Conservation (phyloP, 2,329 filamentous ascomycete genomes). For the Microdochium paspali region DNA sequence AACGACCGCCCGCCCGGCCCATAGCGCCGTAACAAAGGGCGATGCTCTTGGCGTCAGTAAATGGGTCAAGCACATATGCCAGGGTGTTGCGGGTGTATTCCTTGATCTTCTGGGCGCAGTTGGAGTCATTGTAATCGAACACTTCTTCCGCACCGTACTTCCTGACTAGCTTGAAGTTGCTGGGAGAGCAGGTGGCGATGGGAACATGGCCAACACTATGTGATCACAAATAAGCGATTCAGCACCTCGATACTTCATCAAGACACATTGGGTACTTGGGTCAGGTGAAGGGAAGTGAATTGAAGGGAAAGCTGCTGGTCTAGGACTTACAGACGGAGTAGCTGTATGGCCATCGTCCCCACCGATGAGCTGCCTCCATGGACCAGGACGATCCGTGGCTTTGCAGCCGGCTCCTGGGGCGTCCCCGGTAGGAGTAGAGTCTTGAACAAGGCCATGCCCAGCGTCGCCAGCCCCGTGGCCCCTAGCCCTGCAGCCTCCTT, state of each 20-base stretch:
- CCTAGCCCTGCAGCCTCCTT: slow-evolving; percentile 19
- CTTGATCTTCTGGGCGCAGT: slow-evolving; percentile 23
- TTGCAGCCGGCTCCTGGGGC: slow-evolving; percentile 6
- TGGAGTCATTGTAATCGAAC: slow-evolving; percentile 32
- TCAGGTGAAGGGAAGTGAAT: background rate
- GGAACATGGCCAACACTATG: slow-evolving; percentile 24
- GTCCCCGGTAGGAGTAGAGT: slow-evolving; percentile 15
- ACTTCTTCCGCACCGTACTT: slow-evolving; percentile 29
- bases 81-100: slow-evolving; percentile 26
- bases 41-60: slow-evolving; percentile 23
- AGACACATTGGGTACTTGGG: background rate
- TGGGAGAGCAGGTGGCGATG: slow-evolving; percentile 33
- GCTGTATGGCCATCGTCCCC: slow-evolving; percentile 33
- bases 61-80: slow-evolving; percentile 30
- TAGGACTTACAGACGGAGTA: slow-evolving; percentile 21
- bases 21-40: slow-evolving; percentile 26
- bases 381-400: slow-evolving; percentile 23
- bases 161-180: slow-evolving; percentile 30
- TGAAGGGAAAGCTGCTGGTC: background rate
- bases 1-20: slow-evolving; percentile 26
- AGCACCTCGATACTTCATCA: too few species aligned
- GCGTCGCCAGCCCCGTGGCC: slow-evolving; percentile 15
- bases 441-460: slow-evolving; percentile 19
- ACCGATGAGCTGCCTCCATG: slow-evolving; percentile 32
- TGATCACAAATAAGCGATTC: too few species aligned